These are phyloP conservation scores for Tricholoma flavovirens DNA, from an alignment of 768 basidiomycete species.

Conservation along the genomic window DNA sequence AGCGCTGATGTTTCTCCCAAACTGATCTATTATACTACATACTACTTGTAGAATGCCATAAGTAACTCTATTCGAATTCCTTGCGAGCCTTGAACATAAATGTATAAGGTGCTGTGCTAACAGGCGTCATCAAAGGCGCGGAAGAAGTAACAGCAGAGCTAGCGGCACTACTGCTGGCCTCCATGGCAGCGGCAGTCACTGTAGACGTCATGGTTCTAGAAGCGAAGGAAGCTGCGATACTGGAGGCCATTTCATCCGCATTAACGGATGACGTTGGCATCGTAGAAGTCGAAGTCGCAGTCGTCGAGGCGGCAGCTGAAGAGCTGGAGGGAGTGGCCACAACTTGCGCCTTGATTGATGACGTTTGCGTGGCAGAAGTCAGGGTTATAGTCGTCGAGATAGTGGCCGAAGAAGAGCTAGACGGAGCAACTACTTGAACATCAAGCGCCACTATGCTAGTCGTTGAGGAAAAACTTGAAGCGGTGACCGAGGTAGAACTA, in stretches of 20 bases:
- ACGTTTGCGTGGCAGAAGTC: too few relatives aligned
- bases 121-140: slow-evolving; percentile 19
- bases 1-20: too few relatives aligned
- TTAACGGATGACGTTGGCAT: slow-evolving; percentile 17
- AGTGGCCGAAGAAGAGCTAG: too few relatives aligned
- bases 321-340: too few relatives aligned
- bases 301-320: slow-evolving; percentile 1
- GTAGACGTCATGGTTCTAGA: slow-evolving; percentile 10
- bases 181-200: slow-evolving; percentile 1
- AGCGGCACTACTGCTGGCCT: background rate
- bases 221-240: slow-evolving; percentile 21
- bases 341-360: too few relatives aligned
- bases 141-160: slow-evolving; percentile 7
- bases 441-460: too few relatives aligned
- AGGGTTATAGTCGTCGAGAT: too few relatives aligned
- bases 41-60: background rate
- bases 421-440: too few relatives aligned
- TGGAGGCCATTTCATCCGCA: slow-evolving; percentile 28
- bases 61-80: slow-evolving; percentile 6
- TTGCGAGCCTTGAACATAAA: slow-evolving; percentile 29
- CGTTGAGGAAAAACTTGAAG: too few relatives aligned
- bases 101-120: slow-evolving; percentile 30
- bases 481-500: background rate
- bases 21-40: too few relatives aligned
- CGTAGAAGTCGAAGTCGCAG: slow-evolving; percentile 1